A percentile compares a stretch with the other conserved stretches of the same genome.
phyloP scores from a whole-genome alignment of 2,329 filamentous ascomycete species.

The Pseudopithomyces chartarum region DNA sequence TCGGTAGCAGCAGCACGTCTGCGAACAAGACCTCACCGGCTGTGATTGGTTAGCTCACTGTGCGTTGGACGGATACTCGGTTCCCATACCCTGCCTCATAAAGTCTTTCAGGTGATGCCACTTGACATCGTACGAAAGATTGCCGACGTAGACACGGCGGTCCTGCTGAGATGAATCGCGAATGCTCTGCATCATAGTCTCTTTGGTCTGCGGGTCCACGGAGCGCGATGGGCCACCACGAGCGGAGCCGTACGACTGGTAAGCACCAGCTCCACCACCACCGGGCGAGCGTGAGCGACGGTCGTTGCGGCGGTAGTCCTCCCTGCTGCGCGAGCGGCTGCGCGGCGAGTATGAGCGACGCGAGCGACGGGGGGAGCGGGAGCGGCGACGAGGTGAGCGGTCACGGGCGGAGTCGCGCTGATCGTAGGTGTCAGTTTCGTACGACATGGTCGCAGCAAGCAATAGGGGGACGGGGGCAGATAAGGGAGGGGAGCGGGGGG shows the following conservation, averaged over 20 bases:
- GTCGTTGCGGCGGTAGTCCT: conserved; percentile 52
- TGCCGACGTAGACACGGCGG: conserved; percentile 98
- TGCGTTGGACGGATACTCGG: conserved; percentile 44
- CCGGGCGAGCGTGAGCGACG: conserved; percentile 77
- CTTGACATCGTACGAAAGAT: conserved; percentile 99
- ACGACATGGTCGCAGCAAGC: conserved; percentile 35
- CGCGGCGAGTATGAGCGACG: conserved; percentile 68
- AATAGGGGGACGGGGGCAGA: conserved; percentile 1
- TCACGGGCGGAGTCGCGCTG: conserved; percentile 38
- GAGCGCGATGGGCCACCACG: conserved; percentile 60
- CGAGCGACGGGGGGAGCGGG: conserved; percentile 51
- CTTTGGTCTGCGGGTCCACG: conserved; percentile 80
- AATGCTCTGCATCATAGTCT: conserved; percentile 95
- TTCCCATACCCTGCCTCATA: conserved; percentile 87
- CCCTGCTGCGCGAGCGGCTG: conserved; percentile 79
- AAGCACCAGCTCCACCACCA: conserved; percentile 73
- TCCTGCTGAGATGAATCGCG: conserved; percentile 97
- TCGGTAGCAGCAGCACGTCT: conserved; percentile 98
- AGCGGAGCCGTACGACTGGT: conserved; percentile 62
- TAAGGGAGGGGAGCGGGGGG: neutral
- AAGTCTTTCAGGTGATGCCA: conserved; percentile 99
- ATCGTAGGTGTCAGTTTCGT: conserved; percentile 45
- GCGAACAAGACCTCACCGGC: conserved; percentile 99
- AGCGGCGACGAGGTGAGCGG: conserved; percentile 72
- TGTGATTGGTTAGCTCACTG: conserved; percentile 55